These are phyloP conservation scores for Poa pratensis DNA, from an alignment of 176 grass and related monocot genomes.

Conservation along the genomic window DNA sequence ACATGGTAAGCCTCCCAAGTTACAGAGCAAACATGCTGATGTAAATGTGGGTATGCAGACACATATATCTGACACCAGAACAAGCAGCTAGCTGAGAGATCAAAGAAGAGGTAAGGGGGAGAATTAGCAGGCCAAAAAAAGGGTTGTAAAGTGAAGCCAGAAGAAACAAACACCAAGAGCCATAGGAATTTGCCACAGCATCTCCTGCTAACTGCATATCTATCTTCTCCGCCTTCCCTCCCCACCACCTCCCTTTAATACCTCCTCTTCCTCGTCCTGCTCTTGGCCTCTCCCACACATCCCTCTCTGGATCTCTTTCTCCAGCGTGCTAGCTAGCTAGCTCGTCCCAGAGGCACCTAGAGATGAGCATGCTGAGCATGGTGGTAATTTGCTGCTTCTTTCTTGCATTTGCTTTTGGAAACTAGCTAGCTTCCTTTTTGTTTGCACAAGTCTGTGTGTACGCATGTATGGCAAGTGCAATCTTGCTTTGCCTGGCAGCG, in stretches of 20 bases:
- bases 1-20: constrained; percentile 32
- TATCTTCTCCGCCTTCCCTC: constrained; percentile 36
- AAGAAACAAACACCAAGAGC: constrained; percentile 37
- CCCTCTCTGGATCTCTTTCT: constrained; percentile 48
- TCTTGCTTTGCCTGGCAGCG: constrained; percentile 29
- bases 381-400: constrained; percentile 58
- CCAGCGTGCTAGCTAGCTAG: constrained; percentile 24
- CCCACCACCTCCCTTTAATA: constrained; percentile 47
- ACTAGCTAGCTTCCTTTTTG: constrained; percentile 17
- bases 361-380: constrained; percentile 56
- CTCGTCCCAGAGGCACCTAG: constrained; percentile 8
- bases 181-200: constrained; percentile 45
- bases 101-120: background rate
- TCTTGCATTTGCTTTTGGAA: constrained; percentile 41
- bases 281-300: constrained; percentile 8
- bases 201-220: constrained; percentile 54
- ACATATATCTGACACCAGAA: constrained; percentile 44
- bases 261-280: constrained; percentile 20
- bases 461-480: constrained; percentile 13
- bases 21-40: constrained; percentile 31
- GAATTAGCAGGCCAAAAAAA: constrained; percentile 13
- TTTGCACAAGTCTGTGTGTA: constrained; percentile 25
- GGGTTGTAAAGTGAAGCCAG: constrained; percentile 2
- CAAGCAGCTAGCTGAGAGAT: constrained; percentile 8
- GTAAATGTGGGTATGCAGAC: constrained; percentile 42